Base-by-base conservation (phyloP, 164 flowering plant species). In the Macadamia integrifolia region DNA sequence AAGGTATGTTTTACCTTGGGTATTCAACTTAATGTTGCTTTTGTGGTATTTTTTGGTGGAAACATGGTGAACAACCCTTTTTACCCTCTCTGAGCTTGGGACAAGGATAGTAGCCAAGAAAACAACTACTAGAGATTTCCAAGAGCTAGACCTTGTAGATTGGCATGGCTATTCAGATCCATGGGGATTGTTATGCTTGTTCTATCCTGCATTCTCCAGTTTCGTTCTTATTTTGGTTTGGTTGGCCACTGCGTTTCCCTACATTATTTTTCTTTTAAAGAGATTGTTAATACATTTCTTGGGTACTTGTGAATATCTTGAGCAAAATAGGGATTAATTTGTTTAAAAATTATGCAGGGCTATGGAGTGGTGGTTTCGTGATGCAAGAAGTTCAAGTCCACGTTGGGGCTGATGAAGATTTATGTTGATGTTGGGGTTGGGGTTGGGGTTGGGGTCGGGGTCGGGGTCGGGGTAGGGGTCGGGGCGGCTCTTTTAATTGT, bases 1-100 rank as follows among this genome's bases (percentile, higher is more conserved):
- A 85, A 86, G 84, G 85, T 79, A 76, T 7, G 10, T 59, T 15
- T 42, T 3, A 6, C 9, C 15, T 4, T 23, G 23, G 6, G 9
- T 35, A 13, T 3, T 42, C 3, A 14, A 1, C 5, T 30, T 6
- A 8, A 2, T 30, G 14, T 42, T 35, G 6, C 6, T 29, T 9
- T 58, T 10, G 64, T 72, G 23, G 10, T 10, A 15, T 18, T 13
- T 35, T 17, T 17, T 31, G 44, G 14, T 35, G 31, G 32, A 53
- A 6, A 53, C 15, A 17, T 53, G 13, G 6, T 7, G 62, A 31
- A 10, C 17, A 12, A 35, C 40, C 7, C 43, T 60, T 60, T 29
- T 18, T 56, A 0, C 30, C 9, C 50, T 23, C 13, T 46, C 12
- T 46, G 50, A 35, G 5, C 40, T 43, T 43, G 48, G 48, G 9